These are phyloP conservation scores for Schizochytrium sp. DNA, from an alignment of 108 stramenopile species.

Conservation along the genomic window DNA sequence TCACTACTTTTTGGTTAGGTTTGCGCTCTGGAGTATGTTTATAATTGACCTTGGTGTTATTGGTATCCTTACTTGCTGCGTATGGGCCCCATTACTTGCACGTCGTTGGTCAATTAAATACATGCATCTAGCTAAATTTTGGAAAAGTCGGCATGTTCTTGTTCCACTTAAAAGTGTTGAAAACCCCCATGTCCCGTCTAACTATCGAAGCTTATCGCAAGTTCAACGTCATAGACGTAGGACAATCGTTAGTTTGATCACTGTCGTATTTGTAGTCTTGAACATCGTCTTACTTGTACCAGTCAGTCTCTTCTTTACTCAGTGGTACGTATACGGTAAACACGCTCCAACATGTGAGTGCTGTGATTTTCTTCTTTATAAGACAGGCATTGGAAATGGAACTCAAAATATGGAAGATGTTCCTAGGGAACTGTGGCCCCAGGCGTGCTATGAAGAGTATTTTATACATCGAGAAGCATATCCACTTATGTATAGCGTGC, in stretches of 20 bases:
- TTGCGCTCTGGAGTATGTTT: neutral
- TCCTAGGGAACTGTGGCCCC: neutral
- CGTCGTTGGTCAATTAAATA: neutral
- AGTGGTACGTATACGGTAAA: conserved; percentile 54
- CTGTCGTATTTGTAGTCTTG: neutral
- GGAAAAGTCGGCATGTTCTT: neutral
- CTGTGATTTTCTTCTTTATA: conserved; percentile 31
- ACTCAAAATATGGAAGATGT: neutral
- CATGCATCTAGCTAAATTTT: neutral
- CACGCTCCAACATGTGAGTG: conserved; percentile 30
- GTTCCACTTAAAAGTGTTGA: neutral
- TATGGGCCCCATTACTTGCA: conserved; percentile 33
- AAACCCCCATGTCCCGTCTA: neutral
- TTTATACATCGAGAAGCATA: neutral
- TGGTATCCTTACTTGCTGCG: neutral
- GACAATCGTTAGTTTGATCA: neutral
- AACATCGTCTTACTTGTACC: conserved; percentile 44
- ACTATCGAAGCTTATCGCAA: neutral
- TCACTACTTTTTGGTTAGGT: conserved; percentile 7
- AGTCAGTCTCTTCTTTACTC: conserved; percentile 48
- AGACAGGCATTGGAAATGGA: conserved; percentile 28
- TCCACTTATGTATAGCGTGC: neutral
- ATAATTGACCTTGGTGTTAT: neutral
- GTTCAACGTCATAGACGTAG: neutral
- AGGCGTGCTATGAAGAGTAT: neutral